Conservation (phyloP, 352 stramenopile species). For the Phytophthora crassamura region DNA sequence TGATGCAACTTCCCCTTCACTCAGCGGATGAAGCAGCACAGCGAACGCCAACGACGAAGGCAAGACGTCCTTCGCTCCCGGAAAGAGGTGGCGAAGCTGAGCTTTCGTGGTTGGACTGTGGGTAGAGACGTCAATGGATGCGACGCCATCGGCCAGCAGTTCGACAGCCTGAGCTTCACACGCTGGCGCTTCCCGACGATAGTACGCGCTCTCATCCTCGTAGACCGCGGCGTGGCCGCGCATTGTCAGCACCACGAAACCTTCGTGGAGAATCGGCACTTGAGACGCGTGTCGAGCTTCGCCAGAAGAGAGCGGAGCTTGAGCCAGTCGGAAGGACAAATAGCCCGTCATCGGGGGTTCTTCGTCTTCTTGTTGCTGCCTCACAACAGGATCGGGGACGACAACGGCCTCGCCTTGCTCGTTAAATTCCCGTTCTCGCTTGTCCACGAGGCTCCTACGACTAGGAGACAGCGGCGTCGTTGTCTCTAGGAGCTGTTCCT, state of each 20-base stretch:
- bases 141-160: conserved; percentile 30
- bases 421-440: conserved; percentile 16
- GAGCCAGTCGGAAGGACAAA: conserved; percentile 24
- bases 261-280: conserved; percentile 29
- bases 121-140: conserved; percentile 11
- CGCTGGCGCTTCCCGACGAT: conserved; percentile 22
- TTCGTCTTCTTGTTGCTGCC: conserved; percentile 19
- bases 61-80: conserved; percentile 14
- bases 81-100: conserved; percentile 28
- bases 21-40: conserved; percentile 29
- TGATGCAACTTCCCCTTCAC: not conserved
- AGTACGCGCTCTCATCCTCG: conserved; percentile 54
- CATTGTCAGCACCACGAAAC: conserved; percentile 45
- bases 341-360: conserved; percentile 38
- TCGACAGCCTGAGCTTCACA: conserved; percentile 46
- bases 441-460: conserved; percentile 32
- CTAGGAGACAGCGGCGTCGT: conserved; percentile 31
- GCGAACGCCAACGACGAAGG: conserved; percentile 26
- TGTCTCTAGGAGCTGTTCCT: conserved; percentile 53
- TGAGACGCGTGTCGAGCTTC: conserved; percentile 21
- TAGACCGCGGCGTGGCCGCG: conserved; percentile 47
- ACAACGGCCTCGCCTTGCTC: conserved; percentile 3
- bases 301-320: conserved; percentile 17
- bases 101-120: conserved; percentile 33
- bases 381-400: not conserved